Evolutionary conservation across 345 rosid genomes (phyloP), one percentile per base, ranked within the genome.

Genomic region (Arabis alpina): DNA sequence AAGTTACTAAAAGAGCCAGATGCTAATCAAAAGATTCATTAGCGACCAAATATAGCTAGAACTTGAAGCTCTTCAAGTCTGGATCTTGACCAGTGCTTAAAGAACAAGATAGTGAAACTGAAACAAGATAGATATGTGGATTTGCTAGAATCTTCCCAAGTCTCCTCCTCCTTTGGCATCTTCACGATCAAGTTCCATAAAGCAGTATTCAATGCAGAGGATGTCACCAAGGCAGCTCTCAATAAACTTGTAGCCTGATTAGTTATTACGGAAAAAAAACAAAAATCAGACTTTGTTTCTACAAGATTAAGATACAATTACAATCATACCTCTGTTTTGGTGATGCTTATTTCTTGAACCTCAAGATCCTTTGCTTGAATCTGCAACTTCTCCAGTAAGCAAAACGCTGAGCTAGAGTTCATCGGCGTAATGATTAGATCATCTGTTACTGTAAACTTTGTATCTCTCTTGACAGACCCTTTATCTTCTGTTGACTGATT

Each of bases 331-430:
- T 62, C 67, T 14, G 14, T 10, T 16, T 45, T 39, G n/a, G 8
- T 9, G 53, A 62, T 45, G 42, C 43, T 62, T n/a, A 62, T 30
- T 10, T 8, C 54, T 15, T 62, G 67, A 8, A 42, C 52, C 7
- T 13, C 41, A 0, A 61, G 4, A 27, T 61, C 66, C 2, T 39
- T 47, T 16, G 47, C 70, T 1, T 15, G 4, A 8, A 14, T 28
- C n/a, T 61, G n/a, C 9, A 61, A n/a, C 66, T 61, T 47, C 68
- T 63, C 48, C 4, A 63, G 55, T 1, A 28, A 32, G 15, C 43
- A 32, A 19, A 47, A 0, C 2, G 44, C 5, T 4, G 68, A 28
- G 24, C 36, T 14, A 0, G 54, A 32, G 30, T 11, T 32, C 54
- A 14, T 32, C 3, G 55, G 34, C 11, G 51, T 45, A 15, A 30